Evolutionary conservation across 768 basidiomycete genomes (phyloP).

Genomic region (Hygrocybe coccinea): DNA sequence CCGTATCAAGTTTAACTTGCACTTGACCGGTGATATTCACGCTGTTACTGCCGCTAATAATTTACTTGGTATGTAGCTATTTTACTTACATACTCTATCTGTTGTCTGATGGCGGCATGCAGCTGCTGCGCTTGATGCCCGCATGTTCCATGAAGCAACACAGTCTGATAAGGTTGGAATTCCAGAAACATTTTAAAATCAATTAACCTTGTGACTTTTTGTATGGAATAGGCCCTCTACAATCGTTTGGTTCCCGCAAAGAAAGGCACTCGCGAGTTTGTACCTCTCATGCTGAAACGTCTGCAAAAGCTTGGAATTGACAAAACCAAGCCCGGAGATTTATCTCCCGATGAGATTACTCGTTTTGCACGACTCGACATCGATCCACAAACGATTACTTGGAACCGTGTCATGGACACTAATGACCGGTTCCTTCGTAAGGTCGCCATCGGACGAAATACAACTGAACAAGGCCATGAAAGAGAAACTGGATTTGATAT

Average conservation of each 20-base stretch:
- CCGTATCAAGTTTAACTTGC: slow-evolving; percentile 76
- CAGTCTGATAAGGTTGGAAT: slow-evolving; percentile 77
- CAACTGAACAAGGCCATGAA: slow-evolving; percentile 85
- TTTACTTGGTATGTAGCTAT: slow-evolving; percentile 61
- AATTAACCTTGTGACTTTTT: not conserved
- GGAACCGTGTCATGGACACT: slow-evolving; percentile 95
- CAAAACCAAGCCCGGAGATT: slow-evolving; percentile 87
- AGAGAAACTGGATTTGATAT: slow-evolving; percentile 95
- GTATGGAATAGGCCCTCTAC: slow-evolving; percentile 60
- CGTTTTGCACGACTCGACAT: slow-evolving; percentile 90
- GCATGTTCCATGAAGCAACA: slow-evolving; percentile 96
- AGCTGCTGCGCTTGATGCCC: slow-evolving; percentile 95
- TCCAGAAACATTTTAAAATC: not conserved
- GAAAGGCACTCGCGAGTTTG: slow-evolving; percentile 93
- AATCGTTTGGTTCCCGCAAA: slow-evolving; percentile 86
- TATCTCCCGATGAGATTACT: slow-evolving; percentile 88
- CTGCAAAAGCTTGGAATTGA: slow-evolving; percentile 91
- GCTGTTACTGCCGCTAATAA: slow-evolving; percentile 98
- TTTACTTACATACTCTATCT: not conserved
- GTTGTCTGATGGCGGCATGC: slow-evolving; percentile 8
- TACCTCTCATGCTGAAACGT: slow-evolving; percentile 94
- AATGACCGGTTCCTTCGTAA: slow-evolving; percentile 96
- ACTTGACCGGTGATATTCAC: slow-evolving; percentile 95
- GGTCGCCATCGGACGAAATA: slow-evolving; percentile 85
- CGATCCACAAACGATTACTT: slow-evolving; percentile 87